Evolutionary conservation across 106 monocot species (phyloP), one percentile per base, ranked within the genome.

Genomic region (Posidonia australis): DNA sequence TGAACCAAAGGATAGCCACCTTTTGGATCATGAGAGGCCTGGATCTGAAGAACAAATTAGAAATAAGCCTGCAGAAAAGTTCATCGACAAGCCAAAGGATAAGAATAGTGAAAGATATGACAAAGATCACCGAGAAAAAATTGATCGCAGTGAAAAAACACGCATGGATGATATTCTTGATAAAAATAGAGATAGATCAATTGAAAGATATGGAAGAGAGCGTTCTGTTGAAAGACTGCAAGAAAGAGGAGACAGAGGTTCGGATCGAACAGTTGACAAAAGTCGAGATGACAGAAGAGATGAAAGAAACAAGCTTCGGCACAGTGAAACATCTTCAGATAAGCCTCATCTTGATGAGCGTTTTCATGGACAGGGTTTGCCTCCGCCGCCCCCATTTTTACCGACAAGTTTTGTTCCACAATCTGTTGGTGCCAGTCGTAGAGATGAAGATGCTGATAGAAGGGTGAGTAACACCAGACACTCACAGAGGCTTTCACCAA

Each of bases 321-420:
- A 85, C 21, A 51, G 7, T 59, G 92, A 92, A n/a, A 13, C 67
- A 21, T 63, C 77, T 13, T 36, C 61, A 18, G 81, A 81, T 5
- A 78, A 75, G 45, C 23, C 31, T n/a, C 70, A 74, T 74, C 21
- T 69, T 68, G 92, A 92, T 62, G 92, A 92, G 21, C 81, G 76
- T 47, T 80, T 85, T 63, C 71, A 82, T 74, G 89, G 81, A 14
- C 90, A 85, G 75, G 78, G 43, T 67, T 88, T 91, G 53, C 98
- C 98, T 1, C 92, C 92, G 10, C 98, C 98, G 11, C 98, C 98
- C 10, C 98, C 98, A 13, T 86, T 90, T 13, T 71, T 98, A 10
- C 91, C 98, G 63, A 70, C 80, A 17, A 87, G 81, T 76, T 87
- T 83, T 80, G 87, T 87, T 62, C 98, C 98, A 36, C 87, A 85